These are phyloP conservation scores for Eutrema salsugineum DNA, from an alignment of 441 rosid genomes.

Conservation along the genomic window DNA sequence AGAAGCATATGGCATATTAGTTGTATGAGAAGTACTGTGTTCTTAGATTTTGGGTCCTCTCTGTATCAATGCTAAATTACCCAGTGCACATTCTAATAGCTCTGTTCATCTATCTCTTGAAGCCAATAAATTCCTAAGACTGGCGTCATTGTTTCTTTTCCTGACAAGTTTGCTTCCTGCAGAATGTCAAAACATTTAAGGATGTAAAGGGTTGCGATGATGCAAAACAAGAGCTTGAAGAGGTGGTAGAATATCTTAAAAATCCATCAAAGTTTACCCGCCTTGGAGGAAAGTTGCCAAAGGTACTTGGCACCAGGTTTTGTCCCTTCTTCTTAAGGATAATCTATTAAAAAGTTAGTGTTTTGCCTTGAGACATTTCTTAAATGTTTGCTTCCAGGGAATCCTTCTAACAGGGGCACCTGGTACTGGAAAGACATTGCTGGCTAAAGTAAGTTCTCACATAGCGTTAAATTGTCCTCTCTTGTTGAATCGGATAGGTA, in stretches of 20 bases:
- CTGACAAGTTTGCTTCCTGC: constrained; percentile 35
- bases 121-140: not conserved
- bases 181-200: constrained; percentile 98
- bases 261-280: constrained; percentile 97
- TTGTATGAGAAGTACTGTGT: constrained; percentile 9
- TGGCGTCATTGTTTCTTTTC: not conserved
- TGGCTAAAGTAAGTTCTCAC: constrained; percentile 72
- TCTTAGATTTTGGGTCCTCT: not conserved
- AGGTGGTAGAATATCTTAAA: constrained; percentile 95
- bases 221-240: constrained; percentile 99
- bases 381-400: constrained; percentile 56
- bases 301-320: constrained; percentile 43
- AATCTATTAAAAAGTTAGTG: not conserved
- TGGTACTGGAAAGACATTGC: constrained; percentile 97
- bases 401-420: constrained; percentile 99
- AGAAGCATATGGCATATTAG: not conserved
- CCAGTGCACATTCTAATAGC: not conserved
- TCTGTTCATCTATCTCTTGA: not conserved
- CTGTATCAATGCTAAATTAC: not conserved
- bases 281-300: constrained; percentile 97
- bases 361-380: constrained; percentile 1
- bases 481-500: not conserved
- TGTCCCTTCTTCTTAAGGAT: not conserved
- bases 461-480: not conserved
- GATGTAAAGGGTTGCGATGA: constrained; percentile 99